Base-by-base conservation (phyloP, 768 basidiomycete species). In the Hericium erinaceus region DNA sequence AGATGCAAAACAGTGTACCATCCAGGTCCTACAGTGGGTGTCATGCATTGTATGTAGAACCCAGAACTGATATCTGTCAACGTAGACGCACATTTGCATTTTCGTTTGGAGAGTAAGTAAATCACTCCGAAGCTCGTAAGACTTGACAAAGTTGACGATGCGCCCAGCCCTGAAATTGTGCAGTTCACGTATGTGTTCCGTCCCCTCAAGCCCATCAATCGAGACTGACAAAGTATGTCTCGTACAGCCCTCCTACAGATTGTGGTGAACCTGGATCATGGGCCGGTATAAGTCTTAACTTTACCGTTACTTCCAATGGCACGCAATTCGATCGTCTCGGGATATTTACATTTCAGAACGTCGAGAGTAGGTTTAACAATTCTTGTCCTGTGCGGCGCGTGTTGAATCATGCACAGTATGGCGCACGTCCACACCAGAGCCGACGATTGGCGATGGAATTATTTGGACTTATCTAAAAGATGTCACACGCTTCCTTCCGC, bases 391-490 rank as follows among this genome's bases (percentile, higher is more conserved):
- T 28, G n/a, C 7, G 9, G 48, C 38, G 48, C 41, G 18, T 13
- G 24, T 46, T 18, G 33, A 33, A 33, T 10, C 33, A 33, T 33
- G 2, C 4, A 33, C 50, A 87, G 85, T 89, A 53, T 89, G 88
- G 89, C 76, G 89, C 39, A 89, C 85, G 18, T 89, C 87, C 0
- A 91, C 89, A 16, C 83, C 88, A 0, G 89, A 91, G 68, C 89
- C 89, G 0, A 84, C 82, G 0, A 63, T 61, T 13, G 75, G 79
- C 2, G 75, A 80, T 51, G 89, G 88, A 11, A 89, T 90, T 58
- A 83, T 88, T 52, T 90, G 87, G 88, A 88, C 87, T 0, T 84
- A 78, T 56, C 68, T 82, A 62, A 90, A 90, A 66, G 89, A 91
- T 62, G 85, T 85, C 24, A 85, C 87, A 7, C 80, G 80, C 22